Evolutionary conservation across 1,284 basidiomycete species (phyloP), one percentile per base, ranked within the genome.

Genomic region (Singerocomus inundabilis): DNA sequence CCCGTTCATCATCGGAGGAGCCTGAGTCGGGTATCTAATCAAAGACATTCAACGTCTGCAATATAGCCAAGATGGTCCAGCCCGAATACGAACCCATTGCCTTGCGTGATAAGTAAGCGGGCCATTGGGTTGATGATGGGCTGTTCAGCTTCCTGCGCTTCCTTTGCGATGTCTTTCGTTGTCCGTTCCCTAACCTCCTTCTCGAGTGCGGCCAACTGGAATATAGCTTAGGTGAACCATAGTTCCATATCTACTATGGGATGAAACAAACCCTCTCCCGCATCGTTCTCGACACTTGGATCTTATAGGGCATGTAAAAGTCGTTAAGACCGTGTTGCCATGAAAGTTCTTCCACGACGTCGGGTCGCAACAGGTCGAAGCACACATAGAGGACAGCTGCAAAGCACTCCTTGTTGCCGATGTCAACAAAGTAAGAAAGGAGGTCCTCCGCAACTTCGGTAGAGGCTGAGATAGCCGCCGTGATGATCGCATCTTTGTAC

Each of bases 361-460:
- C 97, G 1, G 93, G 81, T 35, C 91, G 83, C 46, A 99, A 73
- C 12, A 98, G 77, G 70, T 99, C 95, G 74, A 95, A 99, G 74
- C 92, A 96, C 34, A 91, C 81, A 63, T 85, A 98, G 33, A 98
- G 80, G 60, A 90, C 79, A 1, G 93, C 93, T 0, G 93, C 88
- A 70, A 97, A 98, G 70, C 93, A 96, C 70, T 99, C 97, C 74
- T 94, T 96, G 80, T 96, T 97, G 34, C 97, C 97, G 56, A 99
- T 97, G 68, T 93, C 90, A 57, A 98, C 93, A 66, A 94, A 95
- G 75, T 95, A 99, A 9, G 85, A 85, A 18, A 98, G 76, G 15
- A 99, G 77, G 52, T 98, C 97, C 70, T 99, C 95, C 3, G 93
- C 91, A 31, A 98, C 90, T 49, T 94, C 89, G 7, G 80, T 84